These are phyloP conservation scores for Allomyces macrogynus DNA, from an alignment of 192 early-diverging fungal genomes.

Conservation along the genomic window DNA sequence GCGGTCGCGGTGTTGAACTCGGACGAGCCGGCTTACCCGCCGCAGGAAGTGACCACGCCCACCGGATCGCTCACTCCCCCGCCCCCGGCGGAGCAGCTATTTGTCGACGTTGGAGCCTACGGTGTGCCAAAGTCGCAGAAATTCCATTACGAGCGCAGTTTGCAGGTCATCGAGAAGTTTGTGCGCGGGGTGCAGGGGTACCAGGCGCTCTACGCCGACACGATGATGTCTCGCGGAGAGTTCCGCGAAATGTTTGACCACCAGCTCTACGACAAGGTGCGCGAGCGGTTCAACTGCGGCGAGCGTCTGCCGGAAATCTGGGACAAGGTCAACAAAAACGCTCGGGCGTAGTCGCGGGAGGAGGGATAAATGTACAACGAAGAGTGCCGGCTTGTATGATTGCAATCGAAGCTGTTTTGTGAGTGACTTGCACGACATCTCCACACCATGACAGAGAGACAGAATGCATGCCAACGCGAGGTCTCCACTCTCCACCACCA, in stretches of 20 bases:
- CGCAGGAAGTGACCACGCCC: conserved; percentile 2
- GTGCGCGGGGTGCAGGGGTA: background rate
- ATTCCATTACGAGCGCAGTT: conserved; percentile 6
- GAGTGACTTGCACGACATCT: too few species aligned
- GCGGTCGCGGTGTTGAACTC: too few species aligned
- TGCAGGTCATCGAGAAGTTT: conserved; percentile 7
- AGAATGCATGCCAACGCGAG: too few species aligned
- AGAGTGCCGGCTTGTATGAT: too few species aligned
- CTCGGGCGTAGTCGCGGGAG: background rate
- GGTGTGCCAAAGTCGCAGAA: conserved; percentile 8
- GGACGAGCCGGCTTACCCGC: background rate
- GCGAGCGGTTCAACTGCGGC: conserved; percentile 2
- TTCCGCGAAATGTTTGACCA: conserved; percentile 23
- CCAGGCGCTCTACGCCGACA: conserved; percentile 16
- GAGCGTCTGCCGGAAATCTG: conserved; percentile 4
- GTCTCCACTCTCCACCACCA: too few species aligned
- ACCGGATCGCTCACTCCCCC: conserved; percentile 12
- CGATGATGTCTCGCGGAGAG: conserved; percentile 10
- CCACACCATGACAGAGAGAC: too few species aligned
- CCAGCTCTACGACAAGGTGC: conserved; percentile 11
- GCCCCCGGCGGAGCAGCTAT: conserved; percentile 9
- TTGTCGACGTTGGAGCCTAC: conserved; percentile 19
- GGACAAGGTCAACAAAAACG: conserved; percentile 5
- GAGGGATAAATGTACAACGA: too few species aligned
- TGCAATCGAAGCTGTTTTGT: too few species aligned